Evolutionary conservation across 2,329 filamentous ascomycete species (phyloP), one percentile per base, ranked within the genome.

Genomic region (Colletotrichum karsti): DNA sequence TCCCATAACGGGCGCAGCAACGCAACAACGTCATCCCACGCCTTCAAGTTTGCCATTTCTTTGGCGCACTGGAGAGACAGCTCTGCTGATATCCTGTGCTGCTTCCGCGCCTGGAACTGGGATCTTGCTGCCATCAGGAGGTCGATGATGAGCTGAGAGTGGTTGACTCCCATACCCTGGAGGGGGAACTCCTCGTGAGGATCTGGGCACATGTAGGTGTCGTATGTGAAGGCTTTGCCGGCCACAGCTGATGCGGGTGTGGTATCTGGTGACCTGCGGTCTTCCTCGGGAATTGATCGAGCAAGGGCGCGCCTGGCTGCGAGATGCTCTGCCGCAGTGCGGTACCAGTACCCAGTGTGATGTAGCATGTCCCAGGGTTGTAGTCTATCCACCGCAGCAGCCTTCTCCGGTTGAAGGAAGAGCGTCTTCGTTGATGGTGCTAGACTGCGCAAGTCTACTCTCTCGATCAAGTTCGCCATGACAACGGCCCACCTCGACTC

Each of bases 401-500:
- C 81, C 75, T 90, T 91, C 67, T 92, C 90, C 1, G 88, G 85
- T 35, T 78, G 81, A 8, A 90, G 78, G 69, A 84, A 90, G 7
- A 90, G 76, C 13, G 77, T 74, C 55, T 76, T 76, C 2, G 81
- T 81, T 2, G 79, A 77, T 1, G 84, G 81, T 2, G 79, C 79
- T 18, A 90, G 79, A 35, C 86, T 85, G 3, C 82, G 80, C 12
- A 90, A 80, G 20, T 84, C 82, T 26, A 84, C 81, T 69, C 83
- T 87, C 69, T 88, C 84, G 18, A 91, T 84, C 69, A 91, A 75
- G 48, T 88, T 83, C 2, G 88, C 89, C 89, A 91, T 91, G 12
- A 89, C 80, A 22, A 82, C 82, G 15, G 88, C 85, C 89, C 89
- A 91, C 63, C 93, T 88, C 42, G 93, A 90, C 80, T 97, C 92